A percentile compares a stretch with the other conserved stretches of the same genome.
Evolutionary conservation across 139 green algal species (phyloP).

Genomic region (Eudorina sp.): DNA sequence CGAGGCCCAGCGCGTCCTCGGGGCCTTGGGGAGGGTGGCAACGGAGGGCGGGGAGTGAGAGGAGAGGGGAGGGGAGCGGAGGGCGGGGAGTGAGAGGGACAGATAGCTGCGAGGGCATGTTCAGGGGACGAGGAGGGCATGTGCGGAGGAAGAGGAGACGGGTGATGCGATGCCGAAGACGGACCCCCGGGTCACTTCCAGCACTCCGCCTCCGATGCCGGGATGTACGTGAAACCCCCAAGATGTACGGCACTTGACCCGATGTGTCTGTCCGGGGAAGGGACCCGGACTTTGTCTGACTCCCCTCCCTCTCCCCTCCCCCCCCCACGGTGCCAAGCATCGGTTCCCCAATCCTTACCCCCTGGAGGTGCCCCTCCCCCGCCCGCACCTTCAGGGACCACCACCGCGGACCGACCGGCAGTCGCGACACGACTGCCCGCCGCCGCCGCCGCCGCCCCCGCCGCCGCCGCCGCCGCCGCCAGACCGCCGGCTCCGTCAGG

Average conservation of each 20-base stretch:
- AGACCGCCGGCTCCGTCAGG: too few relatives aligned
- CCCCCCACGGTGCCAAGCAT: too few relatives aligned
- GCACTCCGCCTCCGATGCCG: too few relatives aligned
- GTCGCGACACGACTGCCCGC: neutral
- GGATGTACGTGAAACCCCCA: too few relatives aligned
- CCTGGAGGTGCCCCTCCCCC: too few relatives aligned
- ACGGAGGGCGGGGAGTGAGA: neutral
- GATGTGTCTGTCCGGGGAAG: too few relatives aligned
- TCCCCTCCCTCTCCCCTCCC: too few relatives aligned
- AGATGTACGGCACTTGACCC: too few relatives aligned
- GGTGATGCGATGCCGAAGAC: neutral
- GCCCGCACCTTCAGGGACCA: neutral
- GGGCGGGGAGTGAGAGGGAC: neutral
- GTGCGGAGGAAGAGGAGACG: neutral
- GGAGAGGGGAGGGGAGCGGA: neutral
- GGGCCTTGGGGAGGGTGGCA: neutral
- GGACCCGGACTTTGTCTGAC: too few relatives aligned
- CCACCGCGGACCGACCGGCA: neutral
- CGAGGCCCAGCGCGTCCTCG: constrained; percentile 2
- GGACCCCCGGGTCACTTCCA: too few relatives aligned
- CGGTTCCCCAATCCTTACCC: too few relatives aligned
- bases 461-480: too few relatives aligned
- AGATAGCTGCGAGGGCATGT: neutral
- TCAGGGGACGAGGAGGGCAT: neutral
- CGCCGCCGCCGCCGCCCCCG: neutral